phyloP scores from a whole-genome alignment of 192 early-diverging fungal species.

The Glomus cerebriforme region DNA sequence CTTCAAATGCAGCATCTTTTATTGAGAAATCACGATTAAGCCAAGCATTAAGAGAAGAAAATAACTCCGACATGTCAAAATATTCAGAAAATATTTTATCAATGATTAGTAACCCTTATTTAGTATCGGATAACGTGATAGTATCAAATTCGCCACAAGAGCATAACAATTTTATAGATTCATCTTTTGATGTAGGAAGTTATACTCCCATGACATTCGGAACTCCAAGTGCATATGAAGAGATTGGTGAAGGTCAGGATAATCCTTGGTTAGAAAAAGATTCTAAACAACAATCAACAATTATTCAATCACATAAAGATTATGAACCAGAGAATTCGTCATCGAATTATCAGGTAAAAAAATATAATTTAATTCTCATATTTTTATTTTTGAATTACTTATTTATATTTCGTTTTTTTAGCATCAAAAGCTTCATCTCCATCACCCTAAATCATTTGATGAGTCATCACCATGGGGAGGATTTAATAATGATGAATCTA shows the following conservation, averaged over 20 bases:
- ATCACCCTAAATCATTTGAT: neutral
- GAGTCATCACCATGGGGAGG: neutral
- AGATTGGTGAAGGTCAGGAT: conserved; percentile 42
- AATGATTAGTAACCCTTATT: conserved; percentile 1
- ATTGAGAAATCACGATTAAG: neutral
- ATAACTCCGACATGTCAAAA: neutral
- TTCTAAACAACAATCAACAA: neutral
- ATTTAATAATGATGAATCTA: neutral
- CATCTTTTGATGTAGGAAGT: neutral
- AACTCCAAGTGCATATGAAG: conserved; percentile 40
- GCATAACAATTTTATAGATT: neutral
- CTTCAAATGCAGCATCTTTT: neutral
- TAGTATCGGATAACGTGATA: neutral
- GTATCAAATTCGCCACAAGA: neutral
- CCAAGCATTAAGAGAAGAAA: neutral
- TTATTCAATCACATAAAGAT: too few species aligned
- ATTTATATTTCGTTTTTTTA: too few species aligned
- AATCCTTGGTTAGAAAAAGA: conserved; percentile 41
- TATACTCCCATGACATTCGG: neutral
- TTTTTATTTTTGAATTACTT: too few species aligned
- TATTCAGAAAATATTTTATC: neutral
- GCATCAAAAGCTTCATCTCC: neutral
- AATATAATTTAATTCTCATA: too few species aligned
- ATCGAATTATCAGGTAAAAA: neutral
- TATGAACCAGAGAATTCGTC: neutral